Base-by-base conservation (phyloP, 2,329 filamentous ascomycete species). In the Periconia macrospinosa region DNA sequence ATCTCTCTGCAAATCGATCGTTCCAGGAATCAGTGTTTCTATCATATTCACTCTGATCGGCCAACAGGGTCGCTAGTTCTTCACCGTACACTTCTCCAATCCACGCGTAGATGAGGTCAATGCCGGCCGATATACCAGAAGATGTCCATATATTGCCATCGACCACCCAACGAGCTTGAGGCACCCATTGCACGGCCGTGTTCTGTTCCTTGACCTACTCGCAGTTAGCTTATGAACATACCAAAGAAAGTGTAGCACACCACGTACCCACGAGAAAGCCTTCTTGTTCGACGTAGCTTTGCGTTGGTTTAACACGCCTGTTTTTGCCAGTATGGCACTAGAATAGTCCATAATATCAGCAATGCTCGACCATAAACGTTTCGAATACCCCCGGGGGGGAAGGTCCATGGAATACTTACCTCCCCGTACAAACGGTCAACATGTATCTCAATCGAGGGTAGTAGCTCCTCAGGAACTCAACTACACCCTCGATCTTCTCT, bases 131-230 rank as follows among this genome's bases (percentile, higher is more conserved):
- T 6, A 88, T 79, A 0, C 87, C 86, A 0, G 84, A 86, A 2
- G 83, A 83, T 3, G 83, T 84, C 86, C 86, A 90, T 8, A 88
- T 74, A 53, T 88, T 86, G 3, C 83, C 86, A 69, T 89, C 86
- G 0, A 78, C 74, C 0, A 88, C 82, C 83, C 85, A 90, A 40
- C 87, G 78, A 18, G 87, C 87, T 27, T 79, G 77, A 0, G 77
- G 71, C 23, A 86, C 78, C 87, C 87, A 90, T 0, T 82, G 69
- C 0, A 86, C 83, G 0, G 78, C 72, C 0, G 79, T 76, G 0
- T 82, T 78, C 49, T 78, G 71, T 1, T 73, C 66, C 1, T 73
- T 80, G 9, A 83, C 79, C 57, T 71, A 20, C 20, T 0, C 1
- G 3, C 2, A 6, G 5, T 41, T 27, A 47, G 45, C n/a, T 18